These are phyloP conservation scores for Bathelium albidoporum DNA, from an alignment of 495 filamentous ascomycete species.

Conservation along the genomic window DNA sequence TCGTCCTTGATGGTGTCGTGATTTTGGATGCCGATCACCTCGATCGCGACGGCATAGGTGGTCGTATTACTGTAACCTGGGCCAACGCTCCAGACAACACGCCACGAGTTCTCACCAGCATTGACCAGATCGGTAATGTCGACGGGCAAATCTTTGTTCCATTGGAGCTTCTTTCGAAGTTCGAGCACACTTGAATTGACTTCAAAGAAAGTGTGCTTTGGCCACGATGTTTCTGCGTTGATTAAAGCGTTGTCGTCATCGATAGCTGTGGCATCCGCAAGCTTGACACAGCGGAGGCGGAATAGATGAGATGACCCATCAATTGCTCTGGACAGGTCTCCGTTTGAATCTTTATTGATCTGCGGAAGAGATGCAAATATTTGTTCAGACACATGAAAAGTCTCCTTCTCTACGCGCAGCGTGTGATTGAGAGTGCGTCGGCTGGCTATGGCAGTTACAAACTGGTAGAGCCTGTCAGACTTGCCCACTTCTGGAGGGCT, in stretches of 20 bases:
- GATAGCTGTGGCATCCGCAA: constrained; percentile 5
- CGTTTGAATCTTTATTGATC: not conserved
- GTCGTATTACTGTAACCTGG: constrained; percentile 28
- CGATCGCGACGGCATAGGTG: constrained; percentile 47
- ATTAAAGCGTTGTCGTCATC: constrained; percentile 46
- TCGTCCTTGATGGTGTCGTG: constrained; percentile 40
- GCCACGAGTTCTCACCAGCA: constrained; percentile 48
- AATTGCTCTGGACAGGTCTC: not conserved
- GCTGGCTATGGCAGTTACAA: constrained; percentile 17
- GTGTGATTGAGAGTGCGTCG: not conserved
- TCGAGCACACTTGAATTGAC: constrained; percentile 53
- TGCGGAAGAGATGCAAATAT: constrained; percentile 10
- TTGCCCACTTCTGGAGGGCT: not conserved
- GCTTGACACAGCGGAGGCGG: constrained; percentile 22
- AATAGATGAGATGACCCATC: constrained; percentile 15
- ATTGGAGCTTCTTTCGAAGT: constrained; percentile 51
- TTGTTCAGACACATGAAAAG: constrained; percentile 13
- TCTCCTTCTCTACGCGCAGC: constrained; percentile 11
- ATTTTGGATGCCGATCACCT: constrained; percentile 32
- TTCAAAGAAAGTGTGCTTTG: constrained; percentile 55
- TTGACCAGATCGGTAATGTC: constrained; percentile 52
- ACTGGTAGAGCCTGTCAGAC: constrained; percentile 23
- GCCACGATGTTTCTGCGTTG: constrained; percentile 57
- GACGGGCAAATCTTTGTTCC: constrained; percentile 63
- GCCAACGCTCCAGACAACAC: constrained; percentile 40